Conservation (phyloP, 345 rosid species). For the Pugionium cornutum region DNA sequence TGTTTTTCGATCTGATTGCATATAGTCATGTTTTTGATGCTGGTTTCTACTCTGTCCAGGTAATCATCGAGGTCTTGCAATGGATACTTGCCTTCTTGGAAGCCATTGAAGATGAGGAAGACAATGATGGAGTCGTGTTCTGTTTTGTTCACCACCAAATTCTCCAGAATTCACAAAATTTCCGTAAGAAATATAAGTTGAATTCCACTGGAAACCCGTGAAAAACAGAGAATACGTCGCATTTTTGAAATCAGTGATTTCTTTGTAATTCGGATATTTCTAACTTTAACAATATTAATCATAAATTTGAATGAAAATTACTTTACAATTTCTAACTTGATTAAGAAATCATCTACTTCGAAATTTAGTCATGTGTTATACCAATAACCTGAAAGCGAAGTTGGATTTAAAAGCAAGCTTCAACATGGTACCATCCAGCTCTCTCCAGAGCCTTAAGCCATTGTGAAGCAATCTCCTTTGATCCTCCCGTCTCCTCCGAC, state of each 20-base stretch:
- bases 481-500: slow-evolving; percentile 49
- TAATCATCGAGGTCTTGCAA: slow-evolving; percentile 28
- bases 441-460: slow-evolving; percentile 74
- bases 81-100: slow-evolving; percentile 34
- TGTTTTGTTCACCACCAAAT: slow-evolving; percentile 16
- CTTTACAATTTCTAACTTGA: too few species aligned
- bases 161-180: too few species aligned
- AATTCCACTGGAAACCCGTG: too few species aligned
- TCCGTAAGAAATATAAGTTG: too few species aligned
- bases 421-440: slow-evolving; percentile 87
- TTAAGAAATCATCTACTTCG: too few species aligned
- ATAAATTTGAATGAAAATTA: too few species aligned
- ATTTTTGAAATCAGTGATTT: too few species aligned
- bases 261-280: too few species aligned
- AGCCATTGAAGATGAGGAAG: slow-evolving; percentile 37
- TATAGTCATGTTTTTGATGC: slow-evolving; percentile 11
- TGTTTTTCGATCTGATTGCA: too few species aligned
- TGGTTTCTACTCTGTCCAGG: slow-evolving; percentile 23
- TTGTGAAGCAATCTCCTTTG: slow-evolving; percentile 56
- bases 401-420: slow-evolving; percentile 78
- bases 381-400: neutral
- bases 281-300: too few species aligned
- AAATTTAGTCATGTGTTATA: too few species aligned
- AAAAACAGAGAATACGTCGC: too few species aligned
- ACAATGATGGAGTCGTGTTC: slow-evolving; percentile 33